A percentile compares a stretch with the other conserved stretches of the same genome.
Evolutionary conservation across 805 yeast species (phyloP).

Genomic region (Cyberlindnera mississippiensis): DNA sequence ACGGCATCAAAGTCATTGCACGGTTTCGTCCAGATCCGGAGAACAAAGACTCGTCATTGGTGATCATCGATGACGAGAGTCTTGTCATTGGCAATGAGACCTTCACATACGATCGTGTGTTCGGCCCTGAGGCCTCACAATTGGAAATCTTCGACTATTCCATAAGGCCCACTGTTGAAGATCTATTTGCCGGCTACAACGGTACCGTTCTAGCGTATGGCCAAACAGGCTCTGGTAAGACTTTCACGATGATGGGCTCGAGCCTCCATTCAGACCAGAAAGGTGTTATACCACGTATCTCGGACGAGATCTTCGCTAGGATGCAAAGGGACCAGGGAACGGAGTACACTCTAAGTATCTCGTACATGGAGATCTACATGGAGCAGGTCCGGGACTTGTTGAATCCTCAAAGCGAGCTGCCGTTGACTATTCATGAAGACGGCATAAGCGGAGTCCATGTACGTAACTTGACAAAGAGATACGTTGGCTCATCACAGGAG

Average conservation of each 20-base stretch:
- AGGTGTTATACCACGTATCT: constrained; percentile 73
- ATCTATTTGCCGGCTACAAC: constrained; percentile 69
- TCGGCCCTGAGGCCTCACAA: constrained; percentile 49
- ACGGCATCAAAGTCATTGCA: constrained; percentile 62
- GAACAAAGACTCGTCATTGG: constrained; percentile 7
- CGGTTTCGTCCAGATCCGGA: constrained; percentile 60
- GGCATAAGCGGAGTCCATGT: constrained; percentile 64
- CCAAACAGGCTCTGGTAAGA: constrained; percentile 74
- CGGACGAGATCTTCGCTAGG: constrained; percentile 57
- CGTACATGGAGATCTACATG: constrained; percentile 78
- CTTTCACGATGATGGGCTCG: constrained; percentile 72
- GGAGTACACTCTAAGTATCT: constrained; percentile 59
- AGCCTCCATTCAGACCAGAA: constrained; percentile 23
- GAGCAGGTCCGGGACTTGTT: constrained; percentile 74
- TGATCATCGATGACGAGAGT: constrained; percentile 11
- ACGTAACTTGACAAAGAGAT: constrained; percentile 59
- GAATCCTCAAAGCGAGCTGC: constrained; percentile 31
- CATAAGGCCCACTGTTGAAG: constrained; percentile 60
- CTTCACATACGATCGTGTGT: constrained; percentile 66
- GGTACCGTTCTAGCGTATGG: constrained; percentile 79
- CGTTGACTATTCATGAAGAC: constrained; percentile 57
- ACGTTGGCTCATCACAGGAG: constrained; percentile 56
- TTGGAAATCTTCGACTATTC: constrained; percentile 55
- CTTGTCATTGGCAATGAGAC: constrained; percentile 17
- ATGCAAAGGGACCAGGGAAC: constrained; percentile 41